A percentile compares a stretch with the other conserved stretches of the same genome.
Conservation (phyloP, 306 rosid genomes). For the Begonia fuchsioides region DNA sequence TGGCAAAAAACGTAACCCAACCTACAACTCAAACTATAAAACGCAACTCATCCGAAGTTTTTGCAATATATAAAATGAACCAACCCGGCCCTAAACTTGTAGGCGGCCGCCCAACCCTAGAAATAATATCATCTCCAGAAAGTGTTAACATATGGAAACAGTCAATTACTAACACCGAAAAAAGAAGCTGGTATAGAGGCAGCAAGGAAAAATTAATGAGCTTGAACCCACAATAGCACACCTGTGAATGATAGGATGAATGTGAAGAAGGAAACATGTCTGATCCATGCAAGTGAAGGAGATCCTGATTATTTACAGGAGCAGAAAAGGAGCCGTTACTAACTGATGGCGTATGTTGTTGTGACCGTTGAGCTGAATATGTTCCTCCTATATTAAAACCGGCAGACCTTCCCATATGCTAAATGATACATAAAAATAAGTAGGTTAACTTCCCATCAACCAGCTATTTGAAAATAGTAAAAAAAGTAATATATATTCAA, state of each 20-base stretch:
- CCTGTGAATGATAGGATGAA: slow-evolving; percentile 91
- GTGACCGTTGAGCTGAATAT: slow-evolving; percentile 68
- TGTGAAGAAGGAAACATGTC: slow-evolving; percentile 82
- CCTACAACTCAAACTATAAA: no score
- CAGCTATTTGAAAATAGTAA: neutral
- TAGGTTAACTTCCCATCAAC: neutral
- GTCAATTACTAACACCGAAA: no score
- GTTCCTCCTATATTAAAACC: slow-evolving; percentile 78
- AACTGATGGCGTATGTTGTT: slow-evolving; percentile 77
- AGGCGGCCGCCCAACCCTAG: no score
- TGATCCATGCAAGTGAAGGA: slow-evolving; percentile 80
- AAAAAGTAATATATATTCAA: no score
- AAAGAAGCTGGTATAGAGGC: neutral
- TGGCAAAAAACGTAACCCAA: no score
- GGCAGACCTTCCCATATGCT: slow-evolving; percentile 83
- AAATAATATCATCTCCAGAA: no score
- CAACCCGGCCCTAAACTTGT: no score
- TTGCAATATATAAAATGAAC: no score
- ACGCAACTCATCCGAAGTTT: no score
- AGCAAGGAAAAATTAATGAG: neutral
- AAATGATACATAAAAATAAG: no score
- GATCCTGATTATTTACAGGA: slow-evolving; percentile 81
- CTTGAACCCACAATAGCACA: slow-evolving; percentile 10
- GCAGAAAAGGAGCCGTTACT: slow-evolving; percentile 64
- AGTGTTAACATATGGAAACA: no score